These are phyloP conservation scores for Pestalotiopsis sp. DNA, from an alignment of 2,329 filamentous ascomycete genomes.

Conservation along the genomic window DNA sequence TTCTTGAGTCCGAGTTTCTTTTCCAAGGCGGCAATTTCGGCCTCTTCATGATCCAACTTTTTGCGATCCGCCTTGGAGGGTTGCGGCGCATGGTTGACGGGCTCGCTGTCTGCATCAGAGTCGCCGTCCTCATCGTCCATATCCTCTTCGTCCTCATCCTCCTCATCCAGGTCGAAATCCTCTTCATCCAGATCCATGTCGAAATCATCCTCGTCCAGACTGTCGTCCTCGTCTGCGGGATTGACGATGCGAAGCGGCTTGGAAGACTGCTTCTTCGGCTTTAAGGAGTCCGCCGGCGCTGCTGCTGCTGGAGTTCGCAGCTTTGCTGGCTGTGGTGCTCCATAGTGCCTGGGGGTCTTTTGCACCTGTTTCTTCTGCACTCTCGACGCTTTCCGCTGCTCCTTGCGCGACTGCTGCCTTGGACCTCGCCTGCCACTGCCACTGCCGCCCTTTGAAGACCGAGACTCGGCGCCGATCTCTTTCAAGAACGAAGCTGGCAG, in stretches of 20 bases:
- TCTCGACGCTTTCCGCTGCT: slow-evolving; percentile 33
- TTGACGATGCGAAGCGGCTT: slow-evolving; percentile 13
- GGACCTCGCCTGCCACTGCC: slow-evolving; percentile 19
- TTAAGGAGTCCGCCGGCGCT: slow-evolving; percentile 14
- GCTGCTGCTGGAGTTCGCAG: not conserved
- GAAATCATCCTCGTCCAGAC: not conserved
- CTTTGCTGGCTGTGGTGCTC: not conserved
- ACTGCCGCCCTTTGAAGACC: slow-evolving; percentile 11
- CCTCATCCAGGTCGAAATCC: slow-evolving; percentile 23
- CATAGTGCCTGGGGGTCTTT: not conserved
- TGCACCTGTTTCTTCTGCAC: slow-evolving; percentile 30
- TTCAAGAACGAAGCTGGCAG: slow-evolving; percentile 47
- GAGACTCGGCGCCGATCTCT: slow-evolving; percentile 40
- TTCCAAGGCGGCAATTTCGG: slow-evolving; percentile 85
- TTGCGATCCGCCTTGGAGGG: slow-evolving; percentile 53
- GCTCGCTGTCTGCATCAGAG: slow-evolving; percentile 89
- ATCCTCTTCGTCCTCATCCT: slow-evolving; percentile 25
- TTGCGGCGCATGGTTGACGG: slow-evolving; percentile 12
- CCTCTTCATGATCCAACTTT: slow-evolving; percentile 78
- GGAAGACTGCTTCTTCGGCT: slow-evolving; percentile 1
- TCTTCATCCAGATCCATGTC: slow-evolving; percentile 28
- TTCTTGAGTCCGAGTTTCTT: slow-evolving; percentile 83
- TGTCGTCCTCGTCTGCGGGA: slow-evolving; percentile 16
- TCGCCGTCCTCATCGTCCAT: slow-evolving; percentile 22
- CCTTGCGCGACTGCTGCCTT: slow-evolving; percentile 31